These are phyloP conservation scores for Schoenoplectus tabernaemontani DNA, from an alignment of 202 grass and related monocot genomes.

Conservation along the genomic window DNA sequence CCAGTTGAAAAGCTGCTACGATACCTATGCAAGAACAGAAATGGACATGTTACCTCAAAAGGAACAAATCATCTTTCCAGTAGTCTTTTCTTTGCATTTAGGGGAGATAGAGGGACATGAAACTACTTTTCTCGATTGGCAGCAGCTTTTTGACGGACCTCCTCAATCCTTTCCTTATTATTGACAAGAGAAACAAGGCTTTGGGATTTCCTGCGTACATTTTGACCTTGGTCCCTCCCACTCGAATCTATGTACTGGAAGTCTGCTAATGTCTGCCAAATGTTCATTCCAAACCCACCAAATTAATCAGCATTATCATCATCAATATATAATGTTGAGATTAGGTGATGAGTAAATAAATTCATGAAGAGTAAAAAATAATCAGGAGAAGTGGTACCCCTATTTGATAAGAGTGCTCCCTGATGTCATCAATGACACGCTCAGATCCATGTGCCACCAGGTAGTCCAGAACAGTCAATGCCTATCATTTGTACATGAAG, in stretches of 20 bases:
- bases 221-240: slow-evolving; percentile 91
- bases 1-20: slow-evolving; percentile 54
- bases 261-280: slow-evolving; percentile 73
- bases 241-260: slow-evolving; percentile 98
- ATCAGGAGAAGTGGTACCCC: slow-evolving; percentile 50
- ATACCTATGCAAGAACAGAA: slow-evolving; percentile 43
- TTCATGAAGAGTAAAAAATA: background rate
- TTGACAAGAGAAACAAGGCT: slow-evolving; percentile 90
- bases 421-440: slow-evolving; percentile 92
- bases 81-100: background rate
- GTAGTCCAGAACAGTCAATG: slow-evolving; percentile 88
- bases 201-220: slow-evolving; percentile 94
- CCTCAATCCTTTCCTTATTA: slow-evolving; percentile 94
- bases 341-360: background rate
- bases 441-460: slow-evolving; percentile 82
- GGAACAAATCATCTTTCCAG: background rate
- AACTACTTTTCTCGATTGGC: slow-evolving; percentile 83
- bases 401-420: slow-evolving; percentile 91
- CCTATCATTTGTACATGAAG: slow-evolving; percentile 27
- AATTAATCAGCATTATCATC: too few species aligned
- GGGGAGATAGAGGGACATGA: background rate
- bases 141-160: slow-evolving; percentile 90
- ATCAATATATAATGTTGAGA: background rate
- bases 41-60: slow-evolving; percentile 13
- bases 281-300: too few species aligned